These are phyloP conservation scores for Guadua angustifolia DNA, from an alignment of 176 grass and related monocot species.

Conservation along the genomic window DNA sequence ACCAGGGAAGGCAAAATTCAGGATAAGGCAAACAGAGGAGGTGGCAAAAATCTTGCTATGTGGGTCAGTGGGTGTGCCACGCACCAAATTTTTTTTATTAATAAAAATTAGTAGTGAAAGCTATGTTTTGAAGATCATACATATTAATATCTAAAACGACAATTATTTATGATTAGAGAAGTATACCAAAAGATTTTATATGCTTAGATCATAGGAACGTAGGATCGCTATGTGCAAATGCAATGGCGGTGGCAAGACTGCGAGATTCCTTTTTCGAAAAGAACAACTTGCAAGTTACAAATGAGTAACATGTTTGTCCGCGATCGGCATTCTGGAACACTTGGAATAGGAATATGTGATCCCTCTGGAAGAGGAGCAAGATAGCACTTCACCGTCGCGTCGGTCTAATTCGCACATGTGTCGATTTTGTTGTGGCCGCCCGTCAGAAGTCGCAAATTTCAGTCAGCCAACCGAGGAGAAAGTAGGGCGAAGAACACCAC, in stretches of 20 bases:
- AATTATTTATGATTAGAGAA: no score
- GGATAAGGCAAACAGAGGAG: not conserved
- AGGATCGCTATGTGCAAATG: not conserved
- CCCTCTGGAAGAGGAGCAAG: not conserved
- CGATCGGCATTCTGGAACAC: not conserved
- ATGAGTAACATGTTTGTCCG: not conserved
- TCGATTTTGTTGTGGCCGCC: not conserved
- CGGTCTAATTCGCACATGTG: slow-evolving; percentile 13
- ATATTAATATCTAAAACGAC: no score
- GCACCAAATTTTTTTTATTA: no score
- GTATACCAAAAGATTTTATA: no score
- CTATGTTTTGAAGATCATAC: no score
- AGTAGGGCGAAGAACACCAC: slow-evolving; percentile 22
- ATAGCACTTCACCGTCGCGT: not conserved
- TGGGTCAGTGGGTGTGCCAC: no score
- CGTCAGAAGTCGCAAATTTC: slow-evolving; percentile 3
- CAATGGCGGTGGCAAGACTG: not conserved
- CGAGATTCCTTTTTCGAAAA: not conserved
- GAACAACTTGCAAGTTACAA: not conserved
- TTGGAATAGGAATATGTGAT: not conserved
- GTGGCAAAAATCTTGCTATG: no score
- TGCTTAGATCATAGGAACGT: no score
- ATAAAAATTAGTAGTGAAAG: no score
- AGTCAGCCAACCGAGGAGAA: not conserved
- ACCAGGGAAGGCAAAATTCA: not conserved